Evolutionary conservation across 768 basidiomycete genomes (phyloP), one percentile per base, ranked within the genome.

Genomic region (Termitomyces sp.): DNA sequence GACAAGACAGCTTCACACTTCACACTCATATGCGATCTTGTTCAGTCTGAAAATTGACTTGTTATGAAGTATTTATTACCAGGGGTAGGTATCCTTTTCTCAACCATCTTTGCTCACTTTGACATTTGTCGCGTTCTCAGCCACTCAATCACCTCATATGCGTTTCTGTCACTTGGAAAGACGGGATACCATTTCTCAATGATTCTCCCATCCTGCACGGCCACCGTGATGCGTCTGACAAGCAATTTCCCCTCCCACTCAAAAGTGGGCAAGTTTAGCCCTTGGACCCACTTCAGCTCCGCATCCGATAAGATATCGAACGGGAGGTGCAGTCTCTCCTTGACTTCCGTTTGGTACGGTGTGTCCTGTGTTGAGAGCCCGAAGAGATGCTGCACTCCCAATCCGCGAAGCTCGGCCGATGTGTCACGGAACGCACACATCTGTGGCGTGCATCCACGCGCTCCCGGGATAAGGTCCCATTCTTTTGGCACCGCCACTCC

Each of bases 381-480:
- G 40, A 65, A 66, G 14, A 66, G 58, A 30, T 63, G 65, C 13
- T 60, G 41, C 7, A 66, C 62, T 7, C 65, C 63, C 41, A 64
- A 52, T 22, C 43, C 56, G 48, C 32, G 46, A 40, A 66, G 60
- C 38, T 66, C 63, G 44, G 60, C 41, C 14, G 43, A 57, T 33
- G 59, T 55, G 52, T 66, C 65, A 33, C 65, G 63, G 59, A 63
- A 65, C n/a, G 62, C 61, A 48, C 65, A 66, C 18, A 58, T 63
- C 16, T 66, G 65, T 20, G 65, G 65, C 13, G 65, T 64, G 53
- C 65, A 66, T 33, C 65, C 65, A 28, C 65, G 60, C 24, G 65
- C 65, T 45, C 65, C 65, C 16, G 65, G 65, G 50, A 66, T 66
- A 26, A 64, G 28, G 47, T 66, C 57, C 65, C 65, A 66, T 8